These are phyloP conservation scores for Nymphaea thermarum DNA, from an alignment of 164 flowering plant species.

Conservation along the genomic window DNA sequence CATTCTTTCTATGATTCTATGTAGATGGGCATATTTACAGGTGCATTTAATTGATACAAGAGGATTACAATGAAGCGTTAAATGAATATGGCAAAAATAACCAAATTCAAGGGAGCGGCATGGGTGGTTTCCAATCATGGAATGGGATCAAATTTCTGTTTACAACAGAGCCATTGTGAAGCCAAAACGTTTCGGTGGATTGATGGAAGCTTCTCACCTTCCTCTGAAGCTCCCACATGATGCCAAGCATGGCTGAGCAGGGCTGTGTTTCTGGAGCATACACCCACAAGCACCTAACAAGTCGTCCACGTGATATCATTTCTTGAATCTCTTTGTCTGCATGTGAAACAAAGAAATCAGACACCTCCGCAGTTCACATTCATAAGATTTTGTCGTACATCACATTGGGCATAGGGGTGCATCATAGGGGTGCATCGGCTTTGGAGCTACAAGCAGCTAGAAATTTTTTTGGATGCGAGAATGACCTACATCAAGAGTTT, in stretches of 20 bases:
- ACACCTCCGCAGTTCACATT: background rate
- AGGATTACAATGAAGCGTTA: background rate
- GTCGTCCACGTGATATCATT: conserved; percentile 61
- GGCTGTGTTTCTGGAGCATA: conserved; percentile 56
- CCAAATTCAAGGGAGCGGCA: conserved; percentile 60
- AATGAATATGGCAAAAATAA: background rate
- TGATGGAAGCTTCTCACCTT: conserved; percentile 83
- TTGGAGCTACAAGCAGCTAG: too few relatives aligned
- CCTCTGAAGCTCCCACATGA: conserved; percentile 90
- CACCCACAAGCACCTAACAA: conserved; percentile 69
- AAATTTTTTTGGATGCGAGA: too few relatives aligned
- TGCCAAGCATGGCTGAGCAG: conserved; percentile 72
- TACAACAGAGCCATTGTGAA: conserved; percentile 70
- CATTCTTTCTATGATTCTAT: too few relatives aligned
- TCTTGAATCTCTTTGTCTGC: conserved; percentile 62
- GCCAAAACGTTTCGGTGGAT: conserved; percentile 90
- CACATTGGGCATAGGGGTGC: too few relatives aligned
- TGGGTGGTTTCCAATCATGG: conserved; percentile 58
- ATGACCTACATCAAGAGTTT: too few relatives aligned
- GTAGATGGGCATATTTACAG: too few relatives aligned
- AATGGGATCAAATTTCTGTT: conserved; percentile 60
- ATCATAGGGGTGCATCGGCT: too few relatives aligned
- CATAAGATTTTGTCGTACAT: too few relatives aligned
- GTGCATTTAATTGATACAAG: too few relatives aligned
- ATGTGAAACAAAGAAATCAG: background rate